These are phyloP conservation scores for Emergomyces africanus DNA, from an alignment of 2,329 filamentous ascomycete species.

Conservation along the genomic window DNA sequence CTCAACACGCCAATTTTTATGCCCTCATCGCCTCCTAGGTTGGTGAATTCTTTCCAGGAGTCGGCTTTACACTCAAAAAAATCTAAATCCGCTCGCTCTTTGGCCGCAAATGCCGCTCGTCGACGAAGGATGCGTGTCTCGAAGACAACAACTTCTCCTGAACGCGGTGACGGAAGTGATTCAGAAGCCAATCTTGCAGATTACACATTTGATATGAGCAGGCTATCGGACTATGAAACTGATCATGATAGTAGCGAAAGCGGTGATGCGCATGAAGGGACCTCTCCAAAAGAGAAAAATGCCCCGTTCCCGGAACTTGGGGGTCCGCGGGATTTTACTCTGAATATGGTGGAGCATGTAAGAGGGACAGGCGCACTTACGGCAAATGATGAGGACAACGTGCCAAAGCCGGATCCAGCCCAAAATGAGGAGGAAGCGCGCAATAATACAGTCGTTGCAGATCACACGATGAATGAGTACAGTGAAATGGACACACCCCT, in stretches of 20 bases:
- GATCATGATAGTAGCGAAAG: slow-evolving; percentile 9
- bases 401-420: neutral
- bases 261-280: slow-evolving; percentile 15
- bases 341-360: slow-evolving; percentile 29
- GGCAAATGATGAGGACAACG: slow-evolving; percentile 8
- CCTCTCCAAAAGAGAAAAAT: slow-evolving; percentile 14
- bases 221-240: slow-evolving; percentile 20
- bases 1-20: slow-evolving; percentile 25
- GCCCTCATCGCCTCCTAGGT: slow-evolving; percentile 23
- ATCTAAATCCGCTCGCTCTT: neutral
- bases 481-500: slow-evolving; percentile 31
- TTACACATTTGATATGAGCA: slow-evolving; percentile 28
- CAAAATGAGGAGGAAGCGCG: slow-evolving; percentile 9
- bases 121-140: neutral
- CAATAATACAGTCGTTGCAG: slow-evolving; percentile 18
- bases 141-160: slow-evolving; percentile 13
- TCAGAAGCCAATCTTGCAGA: slow-evolving; percentile 29
- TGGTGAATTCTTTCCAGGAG: slow-evolving; percentile 4
- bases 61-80: slow-evolving; percentile 2
- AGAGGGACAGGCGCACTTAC: slow-evolving; percentile 13
- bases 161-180: slow-evolving; percentile 18
- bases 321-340: slow-evolving; percentile 31
- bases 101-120: slow-evolving; percentile 1
- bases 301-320: slow-evolving; percentile 27
- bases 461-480: slow-evolving; percentile 23